Evolutionary conservation across 2,329 filamentous ascomycete genomes (phyloP).

Genomic region (Cucurbitaria berberidis): DNA sequence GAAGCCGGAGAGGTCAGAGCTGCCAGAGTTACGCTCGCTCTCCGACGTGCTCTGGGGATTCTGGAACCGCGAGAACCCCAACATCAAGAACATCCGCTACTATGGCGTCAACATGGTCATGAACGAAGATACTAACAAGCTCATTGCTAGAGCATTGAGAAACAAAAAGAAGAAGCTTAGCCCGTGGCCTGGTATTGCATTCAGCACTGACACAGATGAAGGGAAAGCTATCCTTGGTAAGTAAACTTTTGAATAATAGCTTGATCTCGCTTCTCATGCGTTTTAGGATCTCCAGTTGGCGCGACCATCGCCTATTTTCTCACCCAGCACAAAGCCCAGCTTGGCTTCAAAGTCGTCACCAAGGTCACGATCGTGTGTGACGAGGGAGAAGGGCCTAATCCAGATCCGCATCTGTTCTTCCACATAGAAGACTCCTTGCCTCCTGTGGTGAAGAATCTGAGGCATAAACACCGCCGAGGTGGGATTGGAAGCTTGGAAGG

Average conservation of each 20-base stretch:
- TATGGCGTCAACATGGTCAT: neutral
- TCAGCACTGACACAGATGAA: neutral
- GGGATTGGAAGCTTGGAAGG: neutral
- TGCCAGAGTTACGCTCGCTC: constrained; percentile 6
- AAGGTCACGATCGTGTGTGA: neutral
- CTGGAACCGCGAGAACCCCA: constrained; percentile 12
- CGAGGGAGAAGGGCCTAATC: neutral
- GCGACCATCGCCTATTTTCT: neutral
- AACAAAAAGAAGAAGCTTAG: neutral
- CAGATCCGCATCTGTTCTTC: neutral
- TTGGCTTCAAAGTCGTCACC: neutral
- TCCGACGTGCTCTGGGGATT: constrained; percentile 21
- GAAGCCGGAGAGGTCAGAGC: neutral
- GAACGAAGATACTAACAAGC: neutral
- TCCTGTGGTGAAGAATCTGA: neutral
- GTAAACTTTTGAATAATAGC: neutral
- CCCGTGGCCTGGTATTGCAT: neutral
- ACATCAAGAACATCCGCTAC: constrained; percentile 15
- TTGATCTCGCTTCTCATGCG: no score
- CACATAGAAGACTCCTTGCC: neutral
- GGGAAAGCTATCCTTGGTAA: neutral
- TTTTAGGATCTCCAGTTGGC: neutral
- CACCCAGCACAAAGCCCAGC: neutral
- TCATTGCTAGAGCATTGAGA: neutral
- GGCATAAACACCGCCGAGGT: neutral